These are phyloP conservation scores for Phallus indusiatus DNA, from an alignment of 768 basidiomycete species.

Conservation along the genomic window DNA sequence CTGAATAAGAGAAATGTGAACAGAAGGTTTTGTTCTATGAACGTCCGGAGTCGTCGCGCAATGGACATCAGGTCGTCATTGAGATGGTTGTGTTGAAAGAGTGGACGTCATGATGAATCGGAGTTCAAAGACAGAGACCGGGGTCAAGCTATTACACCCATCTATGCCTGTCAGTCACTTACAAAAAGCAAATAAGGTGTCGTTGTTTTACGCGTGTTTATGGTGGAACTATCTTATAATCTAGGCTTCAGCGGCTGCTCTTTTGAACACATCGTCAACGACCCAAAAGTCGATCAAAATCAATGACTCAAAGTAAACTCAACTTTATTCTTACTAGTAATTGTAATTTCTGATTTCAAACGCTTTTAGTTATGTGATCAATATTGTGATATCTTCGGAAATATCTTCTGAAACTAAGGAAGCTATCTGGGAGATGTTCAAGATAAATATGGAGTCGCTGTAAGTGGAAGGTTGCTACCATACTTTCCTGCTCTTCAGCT, in stretches of 20 bases:
- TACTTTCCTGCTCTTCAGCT: not conserved
- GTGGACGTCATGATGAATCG: not conserved
- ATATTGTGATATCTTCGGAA: not conserved
- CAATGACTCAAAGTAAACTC: not conserved
- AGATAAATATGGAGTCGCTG: slow-evolving; percentile 3
- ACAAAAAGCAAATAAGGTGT: slow-evolving; percentile 6
- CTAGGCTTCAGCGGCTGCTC: slow-evolving; percentile 1
- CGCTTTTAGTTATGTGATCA: not conserved
- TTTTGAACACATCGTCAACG: not conserved
- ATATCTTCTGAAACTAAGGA: not conserved
- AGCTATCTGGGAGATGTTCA: slow-evolving; percentile 1
- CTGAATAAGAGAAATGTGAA: slow-evolving; percentile 2
- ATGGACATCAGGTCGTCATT: not conserved
- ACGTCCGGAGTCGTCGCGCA: not conserved
- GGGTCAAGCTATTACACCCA: not conserved
- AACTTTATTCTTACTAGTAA: not conserved
- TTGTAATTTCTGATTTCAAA: not conserved
- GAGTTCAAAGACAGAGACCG: not conserved
- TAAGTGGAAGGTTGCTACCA: not conserved
- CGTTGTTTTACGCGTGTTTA: not conserved
- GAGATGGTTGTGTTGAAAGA: not conserved
- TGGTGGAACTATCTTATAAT: not conserved
- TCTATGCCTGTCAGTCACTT: not conserved
- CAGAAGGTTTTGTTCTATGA: slow-evolving; percentile 4
- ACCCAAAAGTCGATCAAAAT: not conserved